These are phyloP conservation scores for Pseudogymnoascus sp. DNA, from an alignment of 2,329 filamentous ascomycete species.

Conservation along the genomic window DNA sequence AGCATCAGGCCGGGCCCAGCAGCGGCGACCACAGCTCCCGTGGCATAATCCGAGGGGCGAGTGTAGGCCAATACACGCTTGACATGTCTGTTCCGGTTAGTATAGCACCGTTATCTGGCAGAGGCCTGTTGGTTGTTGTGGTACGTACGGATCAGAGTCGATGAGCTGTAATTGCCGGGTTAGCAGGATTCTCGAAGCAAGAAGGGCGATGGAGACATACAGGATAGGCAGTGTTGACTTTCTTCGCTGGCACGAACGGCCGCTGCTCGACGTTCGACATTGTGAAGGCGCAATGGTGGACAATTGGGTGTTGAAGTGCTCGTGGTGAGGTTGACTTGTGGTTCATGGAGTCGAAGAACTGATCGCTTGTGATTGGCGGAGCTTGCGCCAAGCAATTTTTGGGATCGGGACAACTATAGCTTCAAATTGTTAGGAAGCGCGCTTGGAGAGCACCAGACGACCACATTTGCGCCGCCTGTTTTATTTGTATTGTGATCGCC, in stretches of 20 bases:
- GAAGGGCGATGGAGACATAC: conserved; percentile 46
- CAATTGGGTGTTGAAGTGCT: conserved; percentile 8
- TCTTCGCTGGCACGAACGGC: conserved; percentile 65
- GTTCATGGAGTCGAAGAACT: conserved; percentile 10
- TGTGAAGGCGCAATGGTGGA: conserved; percentile 22
- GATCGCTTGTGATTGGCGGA: conserved; percentile 6
- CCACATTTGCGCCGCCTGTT: not conserved
- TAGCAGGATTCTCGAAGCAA: conserved; percentile 18
- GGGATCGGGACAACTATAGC: conserved; percentile 7
- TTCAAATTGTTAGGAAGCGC: conserved; percentile 8
- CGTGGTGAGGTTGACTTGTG: not conserved
- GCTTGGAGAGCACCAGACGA: not conserved
- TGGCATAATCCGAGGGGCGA: conserved; percentile 71
- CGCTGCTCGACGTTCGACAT: conserved; percentile 31
- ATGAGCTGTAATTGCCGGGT: conserved; percentile 65
- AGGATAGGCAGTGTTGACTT: conserved; percentile 74
- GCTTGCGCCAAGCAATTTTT: conserved; percentile 8
- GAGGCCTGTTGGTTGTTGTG: conserved; percentile 14
- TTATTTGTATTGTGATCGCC: not conserved
- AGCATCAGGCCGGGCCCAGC: conserved; percentile 66
- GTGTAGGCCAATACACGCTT: conserved; percentile 84
- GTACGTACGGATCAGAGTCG: conserved; percentile 90
- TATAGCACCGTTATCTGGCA: conserved; percentile 17
- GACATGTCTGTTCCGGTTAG: conserved; percentile 60
- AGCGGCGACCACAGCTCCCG: conserved; percentile 60